Evolutionary conservation across 2,329 filamentous ascomycete genomes (phyloP), one percentile per base, ranked within the genome.

Genomic region (Penicillium italicum): DNA sequence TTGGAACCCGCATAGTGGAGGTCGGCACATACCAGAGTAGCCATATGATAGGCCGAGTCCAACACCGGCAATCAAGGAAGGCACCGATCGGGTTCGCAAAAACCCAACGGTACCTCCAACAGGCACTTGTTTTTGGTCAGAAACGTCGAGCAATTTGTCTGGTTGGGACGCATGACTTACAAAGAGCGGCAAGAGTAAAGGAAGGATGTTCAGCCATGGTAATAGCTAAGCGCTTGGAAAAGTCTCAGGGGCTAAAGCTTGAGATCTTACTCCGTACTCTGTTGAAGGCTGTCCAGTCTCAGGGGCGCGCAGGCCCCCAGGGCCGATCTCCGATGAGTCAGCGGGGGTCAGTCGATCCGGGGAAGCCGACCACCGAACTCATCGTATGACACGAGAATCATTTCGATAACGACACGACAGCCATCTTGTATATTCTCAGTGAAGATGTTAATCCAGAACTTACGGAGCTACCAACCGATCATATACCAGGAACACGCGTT

Each of bases 51-150:
- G 6, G 8, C 61, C 61, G 8, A 63, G 46, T 1, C 59, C 59
- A 46, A 63, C 55, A 14, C 61, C 61, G 2, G 61, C 61, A 26
- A 63, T 56, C 34, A 63, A 43, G 10, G 61, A 63, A 14, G 61
- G 61, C 3, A 36, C 43, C 4, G 61, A 63, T 11, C 59, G 50
- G 20, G 61, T 62, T 46, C 53, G 53, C 33, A 62, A n/a, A 45
- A 54, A 63, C 18, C 61, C 61, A 41, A 53, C 41, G 45, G 59
- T 37, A 16, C 61, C 61, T 37, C 61, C 61, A 4, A 47, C 33
- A 28, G 61, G 60, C 14, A 62, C 61, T 62, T 0, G n/a, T 41
- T 30, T 30, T 24, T 24, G 2, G 48, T 53, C 16, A 51, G 30
- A 12, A 14, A 38, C 2, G 14, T 4, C 43, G 5, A 24, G 18